Conservation (phyloP, 805 yeast species). For the Jamesozyma spencerorum region DNA sequence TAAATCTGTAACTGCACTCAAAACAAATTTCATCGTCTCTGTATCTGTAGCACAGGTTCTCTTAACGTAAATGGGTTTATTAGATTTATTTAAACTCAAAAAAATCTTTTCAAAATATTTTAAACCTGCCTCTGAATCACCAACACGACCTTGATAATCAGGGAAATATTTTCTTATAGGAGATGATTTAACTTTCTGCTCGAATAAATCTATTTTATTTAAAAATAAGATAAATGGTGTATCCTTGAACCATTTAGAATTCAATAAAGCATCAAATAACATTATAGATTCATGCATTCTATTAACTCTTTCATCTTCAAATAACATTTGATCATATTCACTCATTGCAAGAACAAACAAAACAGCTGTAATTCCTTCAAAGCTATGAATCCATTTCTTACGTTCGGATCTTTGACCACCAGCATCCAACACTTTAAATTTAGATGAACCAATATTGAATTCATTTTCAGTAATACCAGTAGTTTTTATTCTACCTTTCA, state of each 20-base stretch:
- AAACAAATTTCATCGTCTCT: conserved; percentile 76
- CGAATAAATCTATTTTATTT: conserved; percentile 79
- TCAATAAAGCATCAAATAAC: conserved; percentile 73
- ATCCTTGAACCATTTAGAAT: conserved; percentile 72
- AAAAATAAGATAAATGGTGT: conserved; percentile 86
- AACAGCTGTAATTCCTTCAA: conserved; percentile 81
- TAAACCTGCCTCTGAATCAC: conserved; percentile 56
- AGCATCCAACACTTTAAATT: conserved; percentile 79
- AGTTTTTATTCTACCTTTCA: conserved; percentile 87
- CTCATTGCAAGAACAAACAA: conserved; percentile 81
- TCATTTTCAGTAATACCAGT: conserved; percentile 88
- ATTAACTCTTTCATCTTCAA: conserved; percentile 83
- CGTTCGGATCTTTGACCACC: conserved; percentile 94
- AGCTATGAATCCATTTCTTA: conserved; percentile 90
- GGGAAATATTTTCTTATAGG: conserved; percentile 72
- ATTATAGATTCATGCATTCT: conserved; percentile 85
- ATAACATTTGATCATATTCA: conserved; percentile 86
- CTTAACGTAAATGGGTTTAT: conserved; percentile 78
- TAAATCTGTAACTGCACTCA: conserved; percentile 88
- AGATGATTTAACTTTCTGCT: conserved; percentile 53
- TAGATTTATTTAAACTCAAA: conserved; percentile 49
- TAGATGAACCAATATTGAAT: conserved; percentile 57
- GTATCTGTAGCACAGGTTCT: conserved; percentile 95
- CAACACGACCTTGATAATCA: conserved; percentile 58
- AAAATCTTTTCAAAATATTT: conserved; percentile 65